Conservation (phyloP, 768 basidiomycete species). For the Naganishia friedmannii region DNA sequence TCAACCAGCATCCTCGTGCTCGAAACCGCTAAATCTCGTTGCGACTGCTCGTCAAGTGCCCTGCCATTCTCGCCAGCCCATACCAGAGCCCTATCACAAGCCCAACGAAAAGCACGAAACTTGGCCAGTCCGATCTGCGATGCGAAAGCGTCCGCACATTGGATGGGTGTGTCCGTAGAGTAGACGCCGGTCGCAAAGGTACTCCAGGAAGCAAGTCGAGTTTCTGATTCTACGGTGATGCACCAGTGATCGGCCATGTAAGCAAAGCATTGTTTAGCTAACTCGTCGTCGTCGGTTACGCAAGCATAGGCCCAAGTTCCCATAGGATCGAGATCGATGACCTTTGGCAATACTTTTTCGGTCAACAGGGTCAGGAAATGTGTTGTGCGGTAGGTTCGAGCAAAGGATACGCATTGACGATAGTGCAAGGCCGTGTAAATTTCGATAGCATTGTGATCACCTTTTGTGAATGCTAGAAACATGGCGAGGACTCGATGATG, state of each 20-base stretch:
- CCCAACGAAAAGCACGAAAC: slow-evolving; percentile 7
- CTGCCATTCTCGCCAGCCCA: background rate
- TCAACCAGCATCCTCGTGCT: slow-evolving; percentile 2
- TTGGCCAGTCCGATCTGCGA: slow-evolving; percentile 11
- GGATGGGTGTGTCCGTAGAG: background rate
- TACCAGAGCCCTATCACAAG: background rate
- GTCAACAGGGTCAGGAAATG: background rate
- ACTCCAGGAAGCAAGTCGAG: background rate
- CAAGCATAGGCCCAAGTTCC: slow-evolving; percentile 14
- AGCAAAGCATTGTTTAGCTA: slow-evolving; percentile 1
- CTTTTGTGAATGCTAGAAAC: slow-evolving; percentile 1
- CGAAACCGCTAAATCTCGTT: background rate
- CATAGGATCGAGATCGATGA: slow-evolving; percentile 5
- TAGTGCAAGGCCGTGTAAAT: background rate
- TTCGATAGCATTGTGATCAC: background rate
- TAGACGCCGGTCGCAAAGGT: background rate
- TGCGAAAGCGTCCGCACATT: slow-evolving; percentile 9
- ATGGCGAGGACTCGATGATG: slow-evolving; percentile 18
- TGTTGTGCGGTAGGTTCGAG: background rate
- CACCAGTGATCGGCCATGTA: slow-evolving; percentile 17
- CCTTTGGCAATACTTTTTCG: slow-evolving; percentile 2
- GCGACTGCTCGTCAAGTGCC: background rate
- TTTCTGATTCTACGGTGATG: background rate
- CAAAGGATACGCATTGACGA: slow-evolving; percentile 5
- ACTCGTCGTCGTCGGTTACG: background rate